These are phyloP conservation scores for Salix exigua DNA, from an alignment of 345 rosid species.

Conservation along the genomic window DNA sequence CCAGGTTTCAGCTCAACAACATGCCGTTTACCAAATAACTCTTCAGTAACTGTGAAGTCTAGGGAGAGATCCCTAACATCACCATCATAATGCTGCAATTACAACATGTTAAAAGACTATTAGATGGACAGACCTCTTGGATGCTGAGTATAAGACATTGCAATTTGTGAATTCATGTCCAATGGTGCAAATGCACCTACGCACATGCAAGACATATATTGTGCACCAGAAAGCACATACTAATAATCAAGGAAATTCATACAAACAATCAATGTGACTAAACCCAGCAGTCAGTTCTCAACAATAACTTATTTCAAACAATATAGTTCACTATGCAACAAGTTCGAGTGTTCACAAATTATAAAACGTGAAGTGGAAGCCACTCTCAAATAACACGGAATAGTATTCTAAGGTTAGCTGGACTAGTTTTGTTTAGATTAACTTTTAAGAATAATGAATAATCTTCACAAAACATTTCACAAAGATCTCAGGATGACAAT, in stretches of 20 bases:
- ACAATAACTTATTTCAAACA: constrained; percentile 6
- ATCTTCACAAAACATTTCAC: not conserved
- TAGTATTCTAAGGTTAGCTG: not conserved
- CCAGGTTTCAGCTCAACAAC: constrained; percentile 81
- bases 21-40: constrained; percentile 66
- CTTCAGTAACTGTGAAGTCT: constrained; percentile 92
- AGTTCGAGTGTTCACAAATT: not conserved
- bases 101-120: not conserved
- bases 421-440: too few species aligned
- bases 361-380: not conserved
- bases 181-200: not conserved
- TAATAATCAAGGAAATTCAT: not conserved
- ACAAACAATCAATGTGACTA: not conserved
- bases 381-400: not conserved
- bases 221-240: not conserved
- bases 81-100: constrained; percentile 76
- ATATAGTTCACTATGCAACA: not conserved
- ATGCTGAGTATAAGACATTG: not conserved
- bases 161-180: not conserved
- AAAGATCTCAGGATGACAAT: not conserved
- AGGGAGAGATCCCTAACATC: constrained; percentile 78
- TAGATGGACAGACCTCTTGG: too few species aligned
- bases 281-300: not conserved
- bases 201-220: not conserved
- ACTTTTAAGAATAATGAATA: too few species aligned